Percentiles rank a stretch among this genome's conserved stretches.
These are phyloP conservation scores for Globisporangium yorkense DNA, from an alignment of 352 stramenopile genomes.

Conservation along the genomic window DNA sequence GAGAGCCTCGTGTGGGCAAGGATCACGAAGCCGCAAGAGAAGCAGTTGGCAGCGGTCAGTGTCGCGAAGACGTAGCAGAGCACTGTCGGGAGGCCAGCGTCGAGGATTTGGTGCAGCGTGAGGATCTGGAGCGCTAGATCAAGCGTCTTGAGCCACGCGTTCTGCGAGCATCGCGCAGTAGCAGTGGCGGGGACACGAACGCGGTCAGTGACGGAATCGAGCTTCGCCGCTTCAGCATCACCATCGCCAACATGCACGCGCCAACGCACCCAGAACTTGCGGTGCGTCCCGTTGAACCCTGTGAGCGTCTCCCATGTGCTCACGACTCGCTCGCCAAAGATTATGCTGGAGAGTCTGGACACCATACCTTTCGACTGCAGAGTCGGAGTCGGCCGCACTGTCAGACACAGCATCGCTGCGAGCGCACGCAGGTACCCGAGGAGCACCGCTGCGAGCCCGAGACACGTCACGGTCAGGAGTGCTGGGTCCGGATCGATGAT, in stretches of 20 bases:
- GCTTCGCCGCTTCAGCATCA: too few species aligned
- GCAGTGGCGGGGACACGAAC: constrained; percentile 2
- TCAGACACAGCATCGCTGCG: neutral
- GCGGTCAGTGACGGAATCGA: too few species aligned
- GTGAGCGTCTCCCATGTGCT: neutral
- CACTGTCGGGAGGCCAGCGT: constrained; percentile 12
- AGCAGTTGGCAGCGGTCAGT: constrained; percentile 15
- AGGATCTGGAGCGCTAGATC: constrained; percentile 22
- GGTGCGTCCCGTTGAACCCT: neutral
- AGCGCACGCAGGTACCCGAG: constrained; percentile 3
- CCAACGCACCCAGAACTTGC: constrained; percentile 10
- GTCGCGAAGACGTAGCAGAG: constrained; percentile 14
- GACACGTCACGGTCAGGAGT: neutral
- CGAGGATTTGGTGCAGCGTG: constrained; percentile 19
- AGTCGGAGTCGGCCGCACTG: too few species aligned
- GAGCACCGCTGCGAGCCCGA: neutral
- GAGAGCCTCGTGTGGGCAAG: neutral
- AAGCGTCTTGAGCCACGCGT: constrained; percentile 18
- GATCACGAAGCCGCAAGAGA: constrained; percentile 13
- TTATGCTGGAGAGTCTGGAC: too few species aligned
- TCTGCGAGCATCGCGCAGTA: constrained; percentile 12
- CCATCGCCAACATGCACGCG: neutral
- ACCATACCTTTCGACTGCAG: too few species aligned
- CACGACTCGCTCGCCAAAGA: neutral
- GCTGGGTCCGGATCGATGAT: constrained; percentile 7